Evolutionary conservation across 2,329 filamentous ascomycete species (phyloP), one percentile per base, ranked within the genome.

Genomic region (Pseudocercospora fijiensis): DNA sequence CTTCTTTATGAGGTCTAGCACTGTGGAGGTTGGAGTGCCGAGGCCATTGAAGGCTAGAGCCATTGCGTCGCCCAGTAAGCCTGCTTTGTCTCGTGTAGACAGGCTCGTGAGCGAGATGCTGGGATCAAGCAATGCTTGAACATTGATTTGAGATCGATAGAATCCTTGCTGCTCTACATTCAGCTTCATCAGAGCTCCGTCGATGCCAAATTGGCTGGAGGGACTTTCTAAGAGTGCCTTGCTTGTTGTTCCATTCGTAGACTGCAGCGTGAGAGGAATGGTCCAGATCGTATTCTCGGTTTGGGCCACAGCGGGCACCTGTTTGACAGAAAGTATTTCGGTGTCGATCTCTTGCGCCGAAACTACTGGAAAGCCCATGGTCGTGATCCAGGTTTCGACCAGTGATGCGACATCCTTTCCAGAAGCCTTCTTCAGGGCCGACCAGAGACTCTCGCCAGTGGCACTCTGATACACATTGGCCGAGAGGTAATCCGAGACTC

Each of bases 381-480:
- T 30, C 16, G 30, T 57, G 10, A 58, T 52, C 53, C 95, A 99
- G 18, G 90, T 88, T 69, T 91, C 85, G 92, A 99, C 99, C 74
- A 98, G 89, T 56, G 83, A 83, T 69, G 89, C 88, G 33, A 99
- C 90, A 74, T 98, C 90, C 76, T 91, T 86, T 33, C 91, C 92
- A 8, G 94, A 97, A 4, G 90, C 92, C 72, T 96, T 87, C 75
- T 89, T 91, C 53, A 99, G 82, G 8, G 94, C 92, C 64, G 87
- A 84, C 95, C 95, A 99, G 1, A 99, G 84, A 71, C 95, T 93
- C 73, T 90, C 88, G 1, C 95, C 98, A 71, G 89, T 96, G 52
- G 95, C 95, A 75, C 99, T 90, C 18, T 90, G 88, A 75, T 96
- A 98, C 62, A 89, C 87, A 77, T 99, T 90, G 57, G 88, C 85